Percentiles rank a stretch among this genome's conserved stretches.
Conservation (phyloP, 352 stramenopile genomes). For the Sclerospora graminicola region DNA sequence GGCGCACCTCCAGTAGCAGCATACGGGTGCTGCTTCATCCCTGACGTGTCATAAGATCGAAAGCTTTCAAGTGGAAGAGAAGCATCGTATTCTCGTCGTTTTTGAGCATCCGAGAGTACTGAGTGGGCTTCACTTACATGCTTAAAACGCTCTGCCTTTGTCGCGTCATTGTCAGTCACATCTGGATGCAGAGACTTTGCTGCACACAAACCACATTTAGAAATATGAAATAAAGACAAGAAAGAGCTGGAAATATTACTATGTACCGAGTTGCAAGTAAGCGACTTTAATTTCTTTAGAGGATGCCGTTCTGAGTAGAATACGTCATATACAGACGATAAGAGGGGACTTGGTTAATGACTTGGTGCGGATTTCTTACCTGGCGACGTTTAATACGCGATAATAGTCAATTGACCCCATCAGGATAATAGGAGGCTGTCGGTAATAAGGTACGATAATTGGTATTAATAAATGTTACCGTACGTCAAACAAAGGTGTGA, state of each 20-base stretch:
- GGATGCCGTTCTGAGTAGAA: constrained; percentile 29
- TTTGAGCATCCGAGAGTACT: constrained; percentile 54
- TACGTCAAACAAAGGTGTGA: too few species aligned
- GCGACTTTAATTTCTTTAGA: constrained; percentile 72
- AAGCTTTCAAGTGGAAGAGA: constrained; percentile 34
- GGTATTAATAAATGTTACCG: too few species aligned
- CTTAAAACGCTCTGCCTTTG: constrained; percentile 82
- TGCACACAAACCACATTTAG: constrained; percentile 12
- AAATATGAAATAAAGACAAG: too few species aligned
- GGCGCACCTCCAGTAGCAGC: constrained; percentile 20
- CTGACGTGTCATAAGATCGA: constrained; percentile 28
- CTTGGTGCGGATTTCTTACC: constrained; percentile 13
- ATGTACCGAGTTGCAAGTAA: constrained; percentile 62
- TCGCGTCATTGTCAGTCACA: constrained; percentile 67
- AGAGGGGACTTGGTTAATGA: neutral
- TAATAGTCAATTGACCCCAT: constrained; percentile 61
- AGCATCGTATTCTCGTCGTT: constrained; percentile 57
- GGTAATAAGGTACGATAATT: too few species aligned
- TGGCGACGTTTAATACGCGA: constrained; percentile 62
- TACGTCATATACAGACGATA: neutral
- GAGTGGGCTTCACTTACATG: constrained; percentile 69
- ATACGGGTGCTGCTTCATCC: constrained; percentile 45
- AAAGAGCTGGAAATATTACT: too few species aligned
- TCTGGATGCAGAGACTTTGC: constrained; percentile 81
- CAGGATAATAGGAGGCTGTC: too few species aligned